Evolutionary conservation across 2,329 filamentous ascomycete species (phyloP), one percentile per base, ranked within the genome.

Genomic region (Epichloe sp.): DNA sequence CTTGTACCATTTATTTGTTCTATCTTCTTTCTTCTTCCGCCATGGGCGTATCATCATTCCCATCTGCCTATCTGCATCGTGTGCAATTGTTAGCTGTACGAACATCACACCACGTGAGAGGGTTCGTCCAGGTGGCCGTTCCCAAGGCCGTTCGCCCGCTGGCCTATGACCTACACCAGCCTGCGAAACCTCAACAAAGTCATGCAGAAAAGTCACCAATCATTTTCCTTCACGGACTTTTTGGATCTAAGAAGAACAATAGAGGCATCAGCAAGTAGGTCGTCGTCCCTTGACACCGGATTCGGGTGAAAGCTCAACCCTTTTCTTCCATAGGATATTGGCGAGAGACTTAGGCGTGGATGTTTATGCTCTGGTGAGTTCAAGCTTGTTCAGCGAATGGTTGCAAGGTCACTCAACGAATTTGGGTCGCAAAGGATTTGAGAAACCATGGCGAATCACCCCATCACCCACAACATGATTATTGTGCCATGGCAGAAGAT

Each of bases 231-330:
- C 91, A 97, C 65, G 91, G 93, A 1, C 75, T 97, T 11, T 96
- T 97, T 62, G 91, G 91, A 19, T 95, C 88, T 38, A 95, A 94
- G 72, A 89, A 88, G 72, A 97, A 97, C 65, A 95, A 96, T 65
- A 77, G 90, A 66, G 87, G 79, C 62, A 93, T 97, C 56, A 94
- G 89, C 84, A 95, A 89, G 91, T 95, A 74, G 66, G 85, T 71
- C 35, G 36, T 11, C 43, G n/a, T 11, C 10, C 35, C 34, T 19
- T 26, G 1, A 35, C 14, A 11, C 17, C 15, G 12, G 10, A 1
- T 12, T 41, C 3, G 3, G 5, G n/a, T 14, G 31, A 47, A 38
- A 11, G 11, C 44, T 44, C 19, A 41, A 23, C 41, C 3, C 47
- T 31, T 5, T 49, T 31, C 3, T 7, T 19, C 11, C 42, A 40